phyloP scores from a whole-genome alignment of 257 asterid species.

The Nicotiana paniculata region DNA sequence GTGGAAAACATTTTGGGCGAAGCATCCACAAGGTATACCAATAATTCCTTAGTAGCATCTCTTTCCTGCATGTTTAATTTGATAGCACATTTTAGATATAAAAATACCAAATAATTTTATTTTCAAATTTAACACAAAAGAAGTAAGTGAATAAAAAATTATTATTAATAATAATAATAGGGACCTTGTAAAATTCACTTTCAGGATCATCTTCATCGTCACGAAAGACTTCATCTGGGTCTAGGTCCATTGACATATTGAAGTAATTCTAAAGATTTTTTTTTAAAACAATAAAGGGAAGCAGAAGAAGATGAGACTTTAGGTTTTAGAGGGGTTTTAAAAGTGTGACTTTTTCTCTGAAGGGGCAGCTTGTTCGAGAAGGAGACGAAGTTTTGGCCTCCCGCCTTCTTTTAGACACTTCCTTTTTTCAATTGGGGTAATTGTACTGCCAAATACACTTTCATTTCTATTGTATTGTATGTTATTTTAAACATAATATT shows the following conservation, averaged over 20 bases:
- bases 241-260: constrained; percentile 53
- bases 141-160: too few species aligned
- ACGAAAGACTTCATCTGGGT: constrained; percentile 85
- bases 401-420: not conserved
- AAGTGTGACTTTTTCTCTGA: not conserved
- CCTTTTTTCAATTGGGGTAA: too few species aligned
- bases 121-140: not conserved
- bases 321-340: not conserved
- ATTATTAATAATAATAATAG: not conserved
- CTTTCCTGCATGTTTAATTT: constrained; percentile 44
- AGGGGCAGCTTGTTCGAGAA: not conserved
- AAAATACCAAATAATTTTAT: not conserved
- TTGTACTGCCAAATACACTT: not conserved
- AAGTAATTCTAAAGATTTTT: not conserved
- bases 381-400: not conserved
- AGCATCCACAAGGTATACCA: constrained; percentile 84
- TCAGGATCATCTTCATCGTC: constrained; percentile 82
- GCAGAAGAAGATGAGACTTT: not conserved
- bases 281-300: not conserved
- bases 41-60: constrained; percentile 53
- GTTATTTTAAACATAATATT: too few species aligned
- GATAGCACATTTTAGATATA: not conserved
- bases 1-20: constrained; percentile 89
- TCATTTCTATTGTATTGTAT: too few species aligned
- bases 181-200: constrained; percentile 47